A percentile compares a stretch with the other conserved stretches of the same genome.
Conservation (phyloP, 2,329 filamentous ascomycete genomes). For the Colletotrichum musae region DNA sequence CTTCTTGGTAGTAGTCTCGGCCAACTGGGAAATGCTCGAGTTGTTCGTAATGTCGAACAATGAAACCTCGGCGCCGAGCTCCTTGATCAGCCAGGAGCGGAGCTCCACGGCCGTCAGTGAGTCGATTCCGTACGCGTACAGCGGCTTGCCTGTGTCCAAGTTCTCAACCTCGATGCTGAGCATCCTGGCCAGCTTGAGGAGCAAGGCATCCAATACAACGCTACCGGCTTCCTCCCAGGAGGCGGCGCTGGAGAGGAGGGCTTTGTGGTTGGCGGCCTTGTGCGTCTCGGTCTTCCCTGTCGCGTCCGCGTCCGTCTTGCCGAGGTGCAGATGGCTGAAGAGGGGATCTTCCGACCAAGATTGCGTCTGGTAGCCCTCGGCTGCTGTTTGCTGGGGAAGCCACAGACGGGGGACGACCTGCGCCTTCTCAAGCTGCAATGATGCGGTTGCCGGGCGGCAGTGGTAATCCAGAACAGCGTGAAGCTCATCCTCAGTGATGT, state of each 20-base stretch:
- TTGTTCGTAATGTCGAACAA: conserved; percentile 61
- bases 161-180: conserved; percentile 41
- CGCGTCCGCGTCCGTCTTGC: not conserved
- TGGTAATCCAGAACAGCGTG: conserved; percentile 46
- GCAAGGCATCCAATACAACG: conserved; percentile 45
- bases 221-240: conserved; percentile 44
- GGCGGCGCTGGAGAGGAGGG: conserved; percentile 42
- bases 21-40: conserved; percentile 44
- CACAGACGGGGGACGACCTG: conserved; percentile 47
- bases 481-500: conserved; percentile 45
- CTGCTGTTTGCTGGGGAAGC: conserved; percentile 43
- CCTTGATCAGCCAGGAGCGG: conserved; percentile 63
- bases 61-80: conserved; percentile 59
- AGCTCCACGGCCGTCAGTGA: conserved; percentile 52
- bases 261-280: conserved; percentile 37
- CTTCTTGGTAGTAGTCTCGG: conserved; percentile 43
- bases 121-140: conserved; percentile 46
- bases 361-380: conserved; percentile 43
- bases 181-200: conserved; percentile 44
- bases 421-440: conserved; percentile 16
- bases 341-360: conserved; percentile 45
- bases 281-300: conserved; percentile 5
- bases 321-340: conserved; percentile 43
- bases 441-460: conserved; percentile 36
- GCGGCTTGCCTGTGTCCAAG: conserved; percentile 42